These are phyloP conservation scores for Penicillium sp. DNA, from an alignment of 2,329 filamentous ascomycete genomes.

Conservation along the genomic window DNA sequence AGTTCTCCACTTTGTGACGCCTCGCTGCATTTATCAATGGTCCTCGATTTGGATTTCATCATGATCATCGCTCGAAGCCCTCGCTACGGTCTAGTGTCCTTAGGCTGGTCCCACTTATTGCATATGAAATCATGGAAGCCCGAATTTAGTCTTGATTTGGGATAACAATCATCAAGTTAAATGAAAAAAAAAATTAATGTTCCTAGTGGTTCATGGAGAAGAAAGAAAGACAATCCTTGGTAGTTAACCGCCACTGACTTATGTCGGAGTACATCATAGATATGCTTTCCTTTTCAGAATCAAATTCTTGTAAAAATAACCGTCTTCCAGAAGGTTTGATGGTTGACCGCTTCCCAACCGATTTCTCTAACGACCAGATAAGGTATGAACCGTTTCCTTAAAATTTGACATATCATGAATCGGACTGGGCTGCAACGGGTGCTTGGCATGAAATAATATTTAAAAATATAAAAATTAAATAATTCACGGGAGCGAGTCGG, in stretches of 20 bases:
- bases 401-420: slow-evolving; percentile 15
- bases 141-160: not conserved
- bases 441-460: slow-evolving; percentile 11
- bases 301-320: not conserved
- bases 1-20: not conserved
- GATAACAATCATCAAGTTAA: not conserved
- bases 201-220: not conserved
- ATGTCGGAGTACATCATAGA: not conserved
- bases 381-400: not conserved
- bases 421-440: slow-evolving; percentile 14
- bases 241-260: not conserved
- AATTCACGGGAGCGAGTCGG: slow-evolving; percentile 2
- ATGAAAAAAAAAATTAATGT: not conserved
- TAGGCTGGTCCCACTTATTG: not conserved
- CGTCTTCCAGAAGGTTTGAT: not conserved
- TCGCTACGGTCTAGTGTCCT: slow-evolving; percentile 11
- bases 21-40: slow-evolving; percentile 3
- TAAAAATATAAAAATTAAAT: not conserved
- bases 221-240: not conserved
- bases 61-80: slow-evolving; percentile 14
- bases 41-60: slow-evolving; percentile 12
- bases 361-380: slow-evolving; percentile 11
- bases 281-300: not conserved
- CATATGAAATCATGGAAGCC: slow-evolving; percentile 7
- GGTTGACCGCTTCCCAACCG: slow-evolving; percentile 22